These are phyloP conservation scores for Hypoxylon sp. DNA, from an alignment of 2,329 filamentous ascomycete species.

Conservation along the genomic window DNA sequence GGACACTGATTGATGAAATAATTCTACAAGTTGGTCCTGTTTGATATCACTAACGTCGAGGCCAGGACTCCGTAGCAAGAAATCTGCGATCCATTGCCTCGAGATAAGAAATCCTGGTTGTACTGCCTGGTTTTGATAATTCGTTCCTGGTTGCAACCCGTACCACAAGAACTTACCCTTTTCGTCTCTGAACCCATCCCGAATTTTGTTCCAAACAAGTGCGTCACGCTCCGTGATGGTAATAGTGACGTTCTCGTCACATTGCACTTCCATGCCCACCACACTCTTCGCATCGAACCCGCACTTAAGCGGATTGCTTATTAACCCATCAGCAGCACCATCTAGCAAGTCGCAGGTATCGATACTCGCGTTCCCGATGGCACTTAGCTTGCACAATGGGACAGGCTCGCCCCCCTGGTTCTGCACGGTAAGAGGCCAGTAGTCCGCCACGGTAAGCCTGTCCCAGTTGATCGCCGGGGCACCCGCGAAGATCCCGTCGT, in stretches of 20 bases:
- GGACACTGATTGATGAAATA: neutral
- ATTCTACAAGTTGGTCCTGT: slow-evolving; percentile 49
- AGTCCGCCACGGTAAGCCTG: slow-evolving; percentile 46
- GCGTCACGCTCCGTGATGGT: slow-evolving; percentile 53
- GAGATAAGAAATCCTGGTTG: slow-evolving; percentile 41
- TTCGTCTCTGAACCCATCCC: neutral
- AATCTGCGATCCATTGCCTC: slow-evolving; percentile 47
- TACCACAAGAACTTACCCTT: neutral
- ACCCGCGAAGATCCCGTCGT: slow-evolving; percentile 67
- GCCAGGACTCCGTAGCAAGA: slow-evolving; percentile 47
- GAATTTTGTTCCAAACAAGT: neutral
- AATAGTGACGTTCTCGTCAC: slow-evolving; percentile 42
- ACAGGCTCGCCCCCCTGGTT: neutral
- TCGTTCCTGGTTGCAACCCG: neutral
- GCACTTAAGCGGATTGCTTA: slow-evolving; percentile 62
- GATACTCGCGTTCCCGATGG: slow-evolving; percentile 57
- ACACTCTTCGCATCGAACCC: slow-evolving; percentile 57
- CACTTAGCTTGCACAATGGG: neutral
- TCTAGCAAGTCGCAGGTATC: slow-evolving; percentile 65
- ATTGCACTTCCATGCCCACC: slow-evolving; percentile 55
- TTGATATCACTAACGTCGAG: slow-evolving; percentile 53
- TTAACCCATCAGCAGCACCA: slow-evolving; percentile 63
- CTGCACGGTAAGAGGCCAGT: slow-evolving; percentile 56
- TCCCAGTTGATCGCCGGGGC: slow-evolving; percentile 54
- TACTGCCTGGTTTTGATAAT: neutral